Evolutionary conservation across 176 grass and related monocot genomes (phyloP).

Genomic region (Phragmites australis): DNA sequence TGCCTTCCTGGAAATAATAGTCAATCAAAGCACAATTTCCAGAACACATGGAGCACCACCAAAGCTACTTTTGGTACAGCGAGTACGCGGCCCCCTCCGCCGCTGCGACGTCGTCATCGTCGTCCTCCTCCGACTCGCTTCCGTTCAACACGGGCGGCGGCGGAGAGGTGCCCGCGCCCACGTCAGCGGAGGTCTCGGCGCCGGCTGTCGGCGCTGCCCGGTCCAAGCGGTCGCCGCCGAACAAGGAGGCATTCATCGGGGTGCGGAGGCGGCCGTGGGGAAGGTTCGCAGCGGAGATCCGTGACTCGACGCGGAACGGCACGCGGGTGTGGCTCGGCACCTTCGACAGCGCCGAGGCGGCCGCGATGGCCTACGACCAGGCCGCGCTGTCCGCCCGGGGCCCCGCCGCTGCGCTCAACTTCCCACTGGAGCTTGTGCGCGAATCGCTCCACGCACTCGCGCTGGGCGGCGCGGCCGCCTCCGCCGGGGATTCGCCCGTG

Average conservation of each 20-base stretch:
- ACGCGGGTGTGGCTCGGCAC: slow-evolving; percentile 91
- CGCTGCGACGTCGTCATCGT: not conserved
- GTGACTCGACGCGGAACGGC: not conserved
- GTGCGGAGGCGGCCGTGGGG: not conserved
- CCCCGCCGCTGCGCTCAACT: slow-evolving; percentile 14
- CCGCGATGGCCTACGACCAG: slow-evolving; percentile 38
- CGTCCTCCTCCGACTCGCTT: not conserved
- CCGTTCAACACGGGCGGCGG: not conserved
- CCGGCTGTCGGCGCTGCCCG: not conserved
- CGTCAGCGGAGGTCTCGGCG: not conserved
- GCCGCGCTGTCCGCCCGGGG: not conserved
- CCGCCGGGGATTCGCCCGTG: not conserved
- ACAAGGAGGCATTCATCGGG: not conserved
- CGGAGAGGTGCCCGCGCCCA: not conserved
- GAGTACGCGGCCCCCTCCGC: not conserved
- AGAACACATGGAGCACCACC: not conserved
- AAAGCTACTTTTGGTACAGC: not conserved
- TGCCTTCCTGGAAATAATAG: not conserved
- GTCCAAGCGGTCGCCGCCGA: not conserved
- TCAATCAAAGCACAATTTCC: not conserved
- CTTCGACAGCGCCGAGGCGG: slow-evolving; percentile 75
- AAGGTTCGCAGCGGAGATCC: not conserved
- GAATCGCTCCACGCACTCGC: slow-evolving; percentile 6
- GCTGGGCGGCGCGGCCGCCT: not conserved
- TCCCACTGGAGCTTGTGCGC: slow-evolving; percentile 11